Conservation (phyloP, 2,329 filamentous ascomycete species). For the Plectosphaerella sp. region DNA sequence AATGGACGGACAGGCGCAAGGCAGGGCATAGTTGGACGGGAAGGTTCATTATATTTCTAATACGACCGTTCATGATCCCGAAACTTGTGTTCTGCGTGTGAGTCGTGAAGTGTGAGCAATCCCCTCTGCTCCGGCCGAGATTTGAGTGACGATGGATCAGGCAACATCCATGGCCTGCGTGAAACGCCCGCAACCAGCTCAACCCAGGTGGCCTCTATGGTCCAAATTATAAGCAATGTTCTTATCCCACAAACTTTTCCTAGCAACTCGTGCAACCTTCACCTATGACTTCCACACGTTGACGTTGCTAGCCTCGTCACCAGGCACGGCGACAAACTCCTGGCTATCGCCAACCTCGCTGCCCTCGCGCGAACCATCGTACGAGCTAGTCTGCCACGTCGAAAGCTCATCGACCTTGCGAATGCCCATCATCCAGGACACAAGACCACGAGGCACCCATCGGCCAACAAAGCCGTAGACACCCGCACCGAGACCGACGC, state of each 20-base stretch:
- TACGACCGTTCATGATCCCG: no score
- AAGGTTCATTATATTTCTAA: no score
- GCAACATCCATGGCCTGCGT: no score
- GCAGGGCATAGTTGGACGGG: no score
- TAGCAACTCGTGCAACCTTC: background rate
- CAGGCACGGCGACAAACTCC: constrained; percentile 49
- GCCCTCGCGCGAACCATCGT: constrained; percentile 26
- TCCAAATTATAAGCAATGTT: background rate
- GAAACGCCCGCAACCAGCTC: no score
- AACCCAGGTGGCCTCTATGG: background rate
- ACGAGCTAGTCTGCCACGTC: constrained; percentile 44
- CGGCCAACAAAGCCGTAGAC: constrained; percentile 82
- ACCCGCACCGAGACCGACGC: constrained; percentile 79
- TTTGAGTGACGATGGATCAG: no score
- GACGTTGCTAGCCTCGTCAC: constrained; percentile 34
- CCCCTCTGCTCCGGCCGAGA: no score
- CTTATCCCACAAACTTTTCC: background rate
- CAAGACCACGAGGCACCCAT: constrained; percentile 70
- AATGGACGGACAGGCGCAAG: no score
- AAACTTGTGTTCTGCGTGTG: no score
- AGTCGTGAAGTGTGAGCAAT: no score
- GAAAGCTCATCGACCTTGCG: constrained; percentile 55
- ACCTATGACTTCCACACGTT: constrained; percentile 37
- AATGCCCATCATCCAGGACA: constrained; percentile 93
- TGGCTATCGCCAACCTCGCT: constrained; percentile 31